A percentile compares a stretch with the other conserved stretches of the same genome.
Conservation (phyloP, 1,139 yeast species). For the Magnusiomyces paraingens region DNA sequence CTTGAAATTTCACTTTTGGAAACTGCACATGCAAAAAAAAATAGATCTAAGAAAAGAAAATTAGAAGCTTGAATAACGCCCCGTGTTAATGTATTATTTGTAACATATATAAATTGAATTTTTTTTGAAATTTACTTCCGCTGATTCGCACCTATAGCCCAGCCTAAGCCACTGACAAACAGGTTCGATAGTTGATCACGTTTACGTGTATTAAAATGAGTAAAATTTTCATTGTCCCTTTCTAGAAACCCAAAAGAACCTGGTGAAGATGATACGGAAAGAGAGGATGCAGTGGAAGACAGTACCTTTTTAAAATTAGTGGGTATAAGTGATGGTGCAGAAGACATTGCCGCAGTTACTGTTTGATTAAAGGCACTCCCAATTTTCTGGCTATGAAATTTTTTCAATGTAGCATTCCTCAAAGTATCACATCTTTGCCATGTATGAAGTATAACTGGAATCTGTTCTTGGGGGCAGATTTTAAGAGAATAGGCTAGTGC, state of each 20-base stretch:
- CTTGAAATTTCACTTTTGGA: constrained; percentile 8
- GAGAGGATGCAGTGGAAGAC: neutral
- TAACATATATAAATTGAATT: neutral
- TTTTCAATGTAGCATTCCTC: neutral
- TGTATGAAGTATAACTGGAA: constrained; percentile 28
- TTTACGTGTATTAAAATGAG: constrained; percentile 17
- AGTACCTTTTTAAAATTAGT: neutral
- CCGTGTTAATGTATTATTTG: neutral
- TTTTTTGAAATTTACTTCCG: constrained; percentile 4
- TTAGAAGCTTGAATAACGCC: neutral
- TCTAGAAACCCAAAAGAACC: constrained; percentile 13
- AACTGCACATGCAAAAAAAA: neutral
- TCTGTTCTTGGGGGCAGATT: constrained; percentile 32
- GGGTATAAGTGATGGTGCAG: constrained; percentile 7
- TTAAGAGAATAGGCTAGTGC: constrained; percentile 41
- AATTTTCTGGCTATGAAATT: neutral
- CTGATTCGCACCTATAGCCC: constrained; percentile 58
- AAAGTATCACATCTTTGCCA: constrained; percentile 26
- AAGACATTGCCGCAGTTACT: constrained; percentile 4
- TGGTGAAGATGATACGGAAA: neutral
- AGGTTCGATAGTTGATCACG: constrained; percentile 48
- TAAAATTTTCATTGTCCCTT: constrained; percentile 5
- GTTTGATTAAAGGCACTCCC: neutral
- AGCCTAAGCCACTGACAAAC: constrained; percentile 53
- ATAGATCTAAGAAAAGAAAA: neutral